Percentiles rank a stretch among this genome's conserved stretches.
These are phyloP conservation scores for Tinospora cordifolia DNA, from an alignment of 164 flowering plant genomes.

Conservation along the genomic window DNA sequence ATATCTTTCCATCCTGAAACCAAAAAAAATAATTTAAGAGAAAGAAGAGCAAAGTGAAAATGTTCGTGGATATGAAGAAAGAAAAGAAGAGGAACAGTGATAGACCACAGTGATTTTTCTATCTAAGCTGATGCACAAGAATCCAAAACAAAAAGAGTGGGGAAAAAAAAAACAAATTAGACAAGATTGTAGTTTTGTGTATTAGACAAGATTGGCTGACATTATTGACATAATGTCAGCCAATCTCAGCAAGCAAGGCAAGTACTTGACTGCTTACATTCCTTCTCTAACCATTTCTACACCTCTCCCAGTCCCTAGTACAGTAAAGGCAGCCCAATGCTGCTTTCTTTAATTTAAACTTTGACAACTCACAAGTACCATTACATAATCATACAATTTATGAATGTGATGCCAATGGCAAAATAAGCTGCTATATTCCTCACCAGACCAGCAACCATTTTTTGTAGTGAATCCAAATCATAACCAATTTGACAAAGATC, in stretches of 20 bases:
- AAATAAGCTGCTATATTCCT: slow-evolving; percentile 12
- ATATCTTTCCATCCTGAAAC: slow-evolving; percentile 64
- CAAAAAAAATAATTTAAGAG: too few species aligned
- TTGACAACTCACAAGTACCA: not conserved
- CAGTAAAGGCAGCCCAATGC: not conserved
- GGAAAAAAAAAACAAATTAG: too few species aligned
- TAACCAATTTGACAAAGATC: slow-evolving; percentile 41
- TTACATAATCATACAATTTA: not conserved
- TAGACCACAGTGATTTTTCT: too few species aligned
- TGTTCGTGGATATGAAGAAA: not conserved
- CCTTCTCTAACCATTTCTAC: too few species aligned
- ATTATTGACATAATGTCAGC: not conserved
- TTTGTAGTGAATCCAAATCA: slow-evolving; percentile 41
- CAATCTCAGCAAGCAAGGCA: not conserved
- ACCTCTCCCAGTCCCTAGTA: not conserved
- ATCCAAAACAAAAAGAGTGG: too few species aligned
- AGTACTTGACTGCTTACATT: too few species aligned
- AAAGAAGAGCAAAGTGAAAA: not conserved
- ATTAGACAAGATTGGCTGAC: too few species aligned
- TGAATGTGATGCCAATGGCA: not conserved
- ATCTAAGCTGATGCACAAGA: too few species aligned
- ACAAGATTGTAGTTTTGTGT: too few species aligned
- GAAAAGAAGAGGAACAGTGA: not conserved
- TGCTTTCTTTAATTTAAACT: not conserved
- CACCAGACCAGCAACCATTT: slow-evolving; percentile 58